These are phyloP conservation scores for Suillus placidus DNA, from an alignment of 768 basidiomycete genomes.

Conservation along the genomic window DNA sequence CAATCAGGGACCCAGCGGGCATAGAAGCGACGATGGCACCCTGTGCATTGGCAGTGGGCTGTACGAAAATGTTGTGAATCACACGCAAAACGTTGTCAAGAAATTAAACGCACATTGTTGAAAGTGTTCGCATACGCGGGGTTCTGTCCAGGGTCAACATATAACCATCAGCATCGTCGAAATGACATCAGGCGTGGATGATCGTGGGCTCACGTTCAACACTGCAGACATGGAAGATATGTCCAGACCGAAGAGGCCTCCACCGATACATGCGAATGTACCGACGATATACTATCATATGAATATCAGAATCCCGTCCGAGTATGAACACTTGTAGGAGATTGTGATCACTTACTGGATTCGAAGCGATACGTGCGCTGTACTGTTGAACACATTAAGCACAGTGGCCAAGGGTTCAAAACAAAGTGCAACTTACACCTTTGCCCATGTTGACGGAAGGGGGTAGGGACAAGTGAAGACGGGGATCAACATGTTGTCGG, in stretches of 20 bases:
- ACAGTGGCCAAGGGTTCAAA: neutral
- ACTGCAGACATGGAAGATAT: conserved; percentile 85
- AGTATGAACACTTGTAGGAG: neutral
- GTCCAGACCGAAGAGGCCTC: conserved; percentile 79
- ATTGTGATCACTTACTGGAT: conserved; percentile 46
- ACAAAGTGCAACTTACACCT: conserved; percentile 21
- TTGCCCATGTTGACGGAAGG: conserved; percentile 23
- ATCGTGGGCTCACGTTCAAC: conserved; percentile 47
- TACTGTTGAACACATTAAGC: conserved; percentile 41
- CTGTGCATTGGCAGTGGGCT: conserved; percentile 58
- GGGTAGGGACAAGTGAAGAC: conserved; percentile 9
- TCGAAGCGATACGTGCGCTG: conserved; percentile 55
- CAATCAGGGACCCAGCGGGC: conserved; percentile 71
- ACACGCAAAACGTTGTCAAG: neutral
- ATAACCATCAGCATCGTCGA: conserved; percentile 7
- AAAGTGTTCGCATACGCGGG: conserved; percentile 29
- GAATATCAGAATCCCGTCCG: neutral
- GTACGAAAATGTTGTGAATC: conserved; percentile 10
- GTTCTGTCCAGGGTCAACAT: conserved; percentile 22
- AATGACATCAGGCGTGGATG: neutral
- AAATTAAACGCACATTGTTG: conserved; percentile 23
- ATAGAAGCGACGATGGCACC: conserved; percentile 79
- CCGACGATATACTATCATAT: conserved; percentile 71
- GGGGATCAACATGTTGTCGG: neutral
- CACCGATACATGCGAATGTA: conserved; percentile 81